Conservation (phyloP, 441 rosid genomes). For the Croton setiger region DNA sequence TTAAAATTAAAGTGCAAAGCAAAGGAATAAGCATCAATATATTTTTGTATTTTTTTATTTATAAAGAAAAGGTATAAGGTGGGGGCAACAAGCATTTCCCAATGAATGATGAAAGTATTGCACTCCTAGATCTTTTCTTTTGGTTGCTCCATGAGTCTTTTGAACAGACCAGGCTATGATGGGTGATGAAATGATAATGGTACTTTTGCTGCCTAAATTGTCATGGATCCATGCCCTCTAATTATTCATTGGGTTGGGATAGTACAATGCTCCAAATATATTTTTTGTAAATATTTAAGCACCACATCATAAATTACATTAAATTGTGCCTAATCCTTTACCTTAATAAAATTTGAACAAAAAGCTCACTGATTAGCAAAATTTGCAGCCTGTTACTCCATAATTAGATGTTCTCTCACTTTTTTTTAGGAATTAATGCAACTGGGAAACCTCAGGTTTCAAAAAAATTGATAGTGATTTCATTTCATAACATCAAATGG, state of each 20-base stretch:
- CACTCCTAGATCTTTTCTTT: conserved; percentile 28
- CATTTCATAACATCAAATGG: neutral
- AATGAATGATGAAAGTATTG: conserved; percentile 34
- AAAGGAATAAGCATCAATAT: conserved; percentile 15
- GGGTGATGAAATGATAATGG: conserved; percentile 14
- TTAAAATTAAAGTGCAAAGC: neutral
- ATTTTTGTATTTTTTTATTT: neutral
- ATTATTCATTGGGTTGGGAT: conserved; percentile 8
- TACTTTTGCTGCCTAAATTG: conserved; percentile 22
- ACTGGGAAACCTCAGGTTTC: no score
- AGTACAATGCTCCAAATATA: conserved; percentile 15
- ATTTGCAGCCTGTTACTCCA: no score
- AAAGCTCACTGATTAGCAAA: no score
- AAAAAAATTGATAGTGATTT: no score
- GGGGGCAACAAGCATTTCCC: conserved; percentile 32
- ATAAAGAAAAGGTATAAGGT: neutral
- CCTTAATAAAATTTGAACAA: no score
- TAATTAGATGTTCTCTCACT: no score
- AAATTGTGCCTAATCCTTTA: neutral
- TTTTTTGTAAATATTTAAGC: conserved; percentile 21
- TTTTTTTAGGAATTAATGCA: no score
- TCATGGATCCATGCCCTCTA: conserved; percentile 13
- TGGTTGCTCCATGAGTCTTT: conserved; percentile 16
- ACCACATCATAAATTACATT: neutral
- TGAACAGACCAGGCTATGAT: conserved; percentile 29